Conservation (phyloP, 148 eudicot species). For the Hydrangea macrophylla region DNA sequence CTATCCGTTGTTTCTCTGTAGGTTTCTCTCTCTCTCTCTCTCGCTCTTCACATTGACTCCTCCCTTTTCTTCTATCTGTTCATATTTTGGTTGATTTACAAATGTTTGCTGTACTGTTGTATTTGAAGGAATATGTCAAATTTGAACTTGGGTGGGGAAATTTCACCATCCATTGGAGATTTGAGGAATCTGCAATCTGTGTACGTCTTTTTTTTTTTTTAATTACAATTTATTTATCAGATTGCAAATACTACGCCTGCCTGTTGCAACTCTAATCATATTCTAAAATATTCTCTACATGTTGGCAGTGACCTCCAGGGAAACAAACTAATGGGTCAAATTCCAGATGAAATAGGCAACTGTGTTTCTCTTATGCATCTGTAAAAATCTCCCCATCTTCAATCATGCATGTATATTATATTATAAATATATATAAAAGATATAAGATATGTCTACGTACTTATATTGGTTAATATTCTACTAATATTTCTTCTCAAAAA, state of each 20-base stretch:
- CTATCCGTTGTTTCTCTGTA: slow-evolving; percentile 58
- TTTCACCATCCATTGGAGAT: slow-evolving; percentile 62
- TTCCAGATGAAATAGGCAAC: slow-evolving; percentile 70
- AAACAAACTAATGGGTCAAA: slow-evolving; percentile 63
- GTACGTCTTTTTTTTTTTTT: slow-evolving; percentile 25
- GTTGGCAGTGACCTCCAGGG: slow-evolving; percentile 61
- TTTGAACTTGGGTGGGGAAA: slow-evolving; percentile 66
- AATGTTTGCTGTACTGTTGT: neutral
- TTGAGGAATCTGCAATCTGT: slow-evolving; percentile 44
- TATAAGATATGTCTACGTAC: too few species aligned
- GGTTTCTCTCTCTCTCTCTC: slow-evolving; percentile 7
- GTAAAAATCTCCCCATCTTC: slow-evolving; percentile 24
- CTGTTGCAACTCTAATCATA: too few species aligned
- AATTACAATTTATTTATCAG: neutral
- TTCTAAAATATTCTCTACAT: neutral
- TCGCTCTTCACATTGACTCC: neutral
- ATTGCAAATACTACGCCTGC: neutral
- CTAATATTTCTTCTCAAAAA: too few species aligned
- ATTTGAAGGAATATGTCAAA: slow-evolving; percentile 58
- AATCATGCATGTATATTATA: neutral
- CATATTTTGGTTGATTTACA: neutral
- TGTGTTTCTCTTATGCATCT: slow-evolving; percentile 39
- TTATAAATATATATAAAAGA: neutral
- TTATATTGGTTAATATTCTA: neutral
- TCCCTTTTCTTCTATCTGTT: too few species aligned